A percentile compares a stretch with the other conserved stretches of the same genome.
These are phyloP conservation scores for Hypoxylon lenormandii DNA, from an alignment of 495 filamentous ascomycete species.

Conservation along the genomic window DNA sequence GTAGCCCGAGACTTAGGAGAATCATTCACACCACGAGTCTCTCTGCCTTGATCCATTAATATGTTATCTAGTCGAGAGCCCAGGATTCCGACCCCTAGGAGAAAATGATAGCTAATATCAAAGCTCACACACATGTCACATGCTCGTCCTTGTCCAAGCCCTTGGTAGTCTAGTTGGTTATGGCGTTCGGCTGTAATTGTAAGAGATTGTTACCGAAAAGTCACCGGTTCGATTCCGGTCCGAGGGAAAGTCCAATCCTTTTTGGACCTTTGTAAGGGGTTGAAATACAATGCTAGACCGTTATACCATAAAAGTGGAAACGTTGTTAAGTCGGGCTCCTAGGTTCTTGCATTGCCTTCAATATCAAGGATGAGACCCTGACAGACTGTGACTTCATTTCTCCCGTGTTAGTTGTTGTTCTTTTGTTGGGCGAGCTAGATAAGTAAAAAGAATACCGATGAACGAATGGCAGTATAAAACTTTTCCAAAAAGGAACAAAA, in stretches of 20 bases:
- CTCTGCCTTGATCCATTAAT: no score
- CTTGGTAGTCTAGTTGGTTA: conserved; percentile 44
- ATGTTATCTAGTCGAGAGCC: neutral
- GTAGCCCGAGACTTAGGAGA: no score
- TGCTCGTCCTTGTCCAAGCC: no score
- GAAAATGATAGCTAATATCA: neutral
- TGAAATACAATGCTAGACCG: no score
- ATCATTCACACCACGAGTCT: no score
- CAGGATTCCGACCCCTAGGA: neutral
- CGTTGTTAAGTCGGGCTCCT: no score
- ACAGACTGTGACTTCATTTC: no score
- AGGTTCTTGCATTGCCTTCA: no score
- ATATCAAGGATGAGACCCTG: no score
- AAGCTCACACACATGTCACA: neutral
- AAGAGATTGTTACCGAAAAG: conserved; percentile 37
- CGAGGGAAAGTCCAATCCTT: conserved; percentile 34
- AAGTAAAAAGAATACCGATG: neutral
- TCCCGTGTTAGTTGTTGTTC: neutral
- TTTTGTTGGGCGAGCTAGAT: no score
- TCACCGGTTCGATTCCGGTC: conserved; percentile 42
- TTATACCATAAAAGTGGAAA: no score
- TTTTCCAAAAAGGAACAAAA: conserved; percentile 40
- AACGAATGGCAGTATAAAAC: no score
- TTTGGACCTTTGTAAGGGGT: conserved; percentile 17
- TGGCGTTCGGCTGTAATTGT: conserved; percentile 42